Evolutionary conservation across 108 stramenopile genomes (phyloP), one percentile per base, ranked within the genome.

Genomic region (Pseudonitzschia pungens): DNA sequence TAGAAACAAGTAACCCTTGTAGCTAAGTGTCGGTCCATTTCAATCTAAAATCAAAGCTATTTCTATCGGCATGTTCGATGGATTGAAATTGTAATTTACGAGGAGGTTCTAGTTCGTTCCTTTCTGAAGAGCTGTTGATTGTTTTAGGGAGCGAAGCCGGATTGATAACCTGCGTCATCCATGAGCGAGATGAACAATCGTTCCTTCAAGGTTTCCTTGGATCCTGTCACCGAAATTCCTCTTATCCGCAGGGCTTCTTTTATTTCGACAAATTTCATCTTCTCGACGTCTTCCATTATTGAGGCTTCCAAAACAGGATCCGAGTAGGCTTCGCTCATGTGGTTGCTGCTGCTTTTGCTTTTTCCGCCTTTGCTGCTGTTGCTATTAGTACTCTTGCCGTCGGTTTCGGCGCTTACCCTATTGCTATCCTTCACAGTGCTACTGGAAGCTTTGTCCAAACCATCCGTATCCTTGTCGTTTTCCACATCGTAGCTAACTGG

Each of bases 151-250:
- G 74, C 74, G 57, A 74, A 74, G 7, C 74, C 74, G 16, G 74
- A 70, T 32, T 69, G 68, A 40, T 76, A 80, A 9, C 74, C 84
- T 32, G 74, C 77, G 51, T 87, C 90, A 12, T 79, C 75, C 78
- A 82, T 84, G n/a, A 92, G 70, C 31, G 74, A 86, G 41, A 75
- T 53, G 15, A 89, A 78, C 31, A 92, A 69, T 55, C 86, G 65
- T 67, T 87, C 78, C 69, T 77, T 77, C 43, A 92, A 71, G 11
- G 73, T 86, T 60, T 81, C 70, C 63, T 92, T 92, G 26, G 83
- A 84, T 8, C 91, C 91, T 40, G 62, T 76, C 7, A 79, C 60
- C 45, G 68, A 77, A 56, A 88, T 40, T 41, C 83, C 88, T 20
- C 86, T 71, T 43, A 77, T 73, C 54, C 77, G 81, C 36, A 92